Evolutionary conservation across 345 rosid species (phyloP), one percentile per base, ranked within the genome.

Genomic region (Aquilaria yunnanensis): DNA sequence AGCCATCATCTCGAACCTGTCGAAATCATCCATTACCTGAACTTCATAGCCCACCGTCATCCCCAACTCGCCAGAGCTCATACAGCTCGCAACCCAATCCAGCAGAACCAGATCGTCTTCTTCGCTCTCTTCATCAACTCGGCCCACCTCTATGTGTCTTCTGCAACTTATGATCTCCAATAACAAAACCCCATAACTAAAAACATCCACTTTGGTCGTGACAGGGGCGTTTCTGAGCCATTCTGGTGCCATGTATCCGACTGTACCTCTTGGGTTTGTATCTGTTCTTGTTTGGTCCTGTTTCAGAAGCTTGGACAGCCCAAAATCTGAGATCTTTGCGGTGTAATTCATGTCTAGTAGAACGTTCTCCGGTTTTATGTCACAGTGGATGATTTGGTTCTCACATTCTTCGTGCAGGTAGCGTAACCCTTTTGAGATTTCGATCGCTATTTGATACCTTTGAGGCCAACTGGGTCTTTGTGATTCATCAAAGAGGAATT

Each of bases 321-420:
- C 75, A 46, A 75, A 75, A 63, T 75, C 75, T 29, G 75, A 59
- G 13, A 75, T 62, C 61, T 70, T 75, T 4, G 66, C 69, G 3
- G 57, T 62, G 72, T 58, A 75, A 12, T 75, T 63, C 13, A 3
- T 46, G 32, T 75, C 72, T 12, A 75, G 72, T 32, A 70, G 67
- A 6, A 75, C 66, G 60, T 75, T 75, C 32, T 70, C 34, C 9
- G 78, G 78, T 72, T 75, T 75, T n/a, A 75, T 70, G 60, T 75
- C 75, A 31, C 78, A 70, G 16, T 75, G 78, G 54, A 75, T 74
- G 16, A 70, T 70, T 31, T 43, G 71, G 6, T 70, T 41, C 45
- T 62, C 65, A 49, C 74, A 70, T 57, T 75, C 72, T 13, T 67
- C 75, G 3, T 70, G 78, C 60, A 75, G 48, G 65, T 70, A 70